These are phyloP conservation scores for Endothia cerciana DNA, from an alignment of 2,329 filamentous ascomycete species.

Conservation along the genomic window DNA sequence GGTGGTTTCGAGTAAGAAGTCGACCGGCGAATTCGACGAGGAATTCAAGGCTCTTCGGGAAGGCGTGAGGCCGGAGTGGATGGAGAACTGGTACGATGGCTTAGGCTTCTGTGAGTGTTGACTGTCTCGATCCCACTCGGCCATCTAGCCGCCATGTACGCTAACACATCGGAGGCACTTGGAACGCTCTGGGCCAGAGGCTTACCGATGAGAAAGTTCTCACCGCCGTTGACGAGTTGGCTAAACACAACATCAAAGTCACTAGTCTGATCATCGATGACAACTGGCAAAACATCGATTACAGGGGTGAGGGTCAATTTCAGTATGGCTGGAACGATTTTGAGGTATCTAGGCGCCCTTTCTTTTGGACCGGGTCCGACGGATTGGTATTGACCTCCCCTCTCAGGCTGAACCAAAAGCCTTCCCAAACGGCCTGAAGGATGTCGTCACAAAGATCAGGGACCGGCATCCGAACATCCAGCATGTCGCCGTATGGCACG, in stretches of 20 bases:
- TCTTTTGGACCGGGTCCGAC: background rate
- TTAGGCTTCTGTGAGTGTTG: slow-evolving; percentile 76
- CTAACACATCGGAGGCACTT: slow-evolving; percentile 62
- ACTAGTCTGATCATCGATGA: slow-evolving; percentile 94
- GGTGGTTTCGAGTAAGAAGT: slow-evolving; percentile 51
- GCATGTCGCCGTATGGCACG: slow-evolving; percentile 94
- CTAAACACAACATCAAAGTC: slow-evolving; percentile 73
- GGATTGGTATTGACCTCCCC: background rate
- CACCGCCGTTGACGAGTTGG: slow-evolving; percentile 72
- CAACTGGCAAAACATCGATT: slow-evolving; percentile 84
- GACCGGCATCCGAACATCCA: slow-evolving; percentile 71
- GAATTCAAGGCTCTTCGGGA: slow-evolving; percentile 52
- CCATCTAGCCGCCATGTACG: background rate
- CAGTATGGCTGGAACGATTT: slow-evolving; percentile 77
- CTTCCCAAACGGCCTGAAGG: slow-evolving; percentile 80
- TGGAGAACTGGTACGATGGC: slow-evolving; percentile 89
- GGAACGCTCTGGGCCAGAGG: slow-evolving; percentile 87
- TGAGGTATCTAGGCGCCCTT: slow-evolving; percentile 48
- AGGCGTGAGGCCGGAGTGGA: slow-evolving; percentile 66
- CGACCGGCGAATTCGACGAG: slow-evolving; percentile 46
- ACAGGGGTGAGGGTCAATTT: slow-evolving; percentile 54
- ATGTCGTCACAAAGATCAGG: slow-evolving; percentile 71
- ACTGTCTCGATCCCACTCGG: slow-evolving; percentile 6
- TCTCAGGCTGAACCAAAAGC: slow-evolving; percentile 67
- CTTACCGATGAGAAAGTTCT: slow-evolving; percentile 82